Evolutionary conservation across 2,329 filamentous ascomycete genomes (phyloP).

Genomic region (Diplocarpon rosae): DNA sequence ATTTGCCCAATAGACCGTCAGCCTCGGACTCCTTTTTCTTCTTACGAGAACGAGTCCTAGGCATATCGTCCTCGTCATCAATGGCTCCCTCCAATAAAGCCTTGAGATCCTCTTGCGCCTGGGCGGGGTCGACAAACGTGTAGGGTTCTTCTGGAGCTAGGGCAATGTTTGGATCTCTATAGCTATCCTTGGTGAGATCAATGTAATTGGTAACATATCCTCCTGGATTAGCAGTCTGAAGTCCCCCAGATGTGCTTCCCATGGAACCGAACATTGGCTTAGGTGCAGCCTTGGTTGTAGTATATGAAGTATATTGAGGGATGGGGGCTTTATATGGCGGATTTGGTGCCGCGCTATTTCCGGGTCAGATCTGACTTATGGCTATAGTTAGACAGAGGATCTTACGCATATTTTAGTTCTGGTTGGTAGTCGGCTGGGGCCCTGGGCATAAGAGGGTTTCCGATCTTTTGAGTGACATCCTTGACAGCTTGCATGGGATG

Average conservation of each 20-base stretch:
- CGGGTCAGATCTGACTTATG: slow-evolving; percentile 1
- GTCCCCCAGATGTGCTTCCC: slow-evolving; percentile 22
- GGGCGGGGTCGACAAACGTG: slow-evolving; percentile 44
- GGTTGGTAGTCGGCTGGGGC: slow-evolving; percentile 18
- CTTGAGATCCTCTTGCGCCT: slow-evolving; percentile 68
- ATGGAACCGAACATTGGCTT: slow-evolving; percentile 24
- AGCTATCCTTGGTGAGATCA: slow-evolving; percentile 23
- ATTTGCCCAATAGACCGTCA: slow-evolving; percentile 24
- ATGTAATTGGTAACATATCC: slow-evolving; percentile 21
- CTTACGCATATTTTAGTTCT: slow-evolving; percentile 8
- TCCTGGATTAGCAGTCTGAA: slow-evolving; percentile 17
- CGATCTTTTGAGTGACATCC: slow-evolving; percentile 18
- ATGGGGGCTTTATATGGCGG: slow-evolving; percentile 18
- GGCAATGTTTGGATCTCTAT: slow-evolving; percentile 14
- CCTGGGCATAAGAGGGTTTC: slow-evolving; percentile 21
- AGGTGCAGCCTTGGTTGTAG: slow-evolving; percentile 23
- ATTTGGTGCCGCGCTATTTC: slow-evolving; percentile 5
- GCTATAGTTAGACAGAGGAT: not conserved
- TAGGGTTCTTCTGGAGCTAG: not conserved
- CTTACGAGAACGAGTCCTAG: slow-evolving; percentile 29
- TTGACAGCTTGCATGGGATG: slow-evolving; percentile 24
- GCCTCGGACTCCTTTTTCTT: slow-evolving; percentile 28
- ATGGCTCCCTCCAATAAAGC: slow-evolving; percentile 72
- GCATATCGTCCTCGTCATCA: slow-evolving; percentile 49
- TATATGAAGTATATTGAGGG: slow-evolving; percentile 16